phyloP scores from a whole-genome alignment of 2,329 filamentous ascomycete species.

The Balansia obtecta region DNA sequence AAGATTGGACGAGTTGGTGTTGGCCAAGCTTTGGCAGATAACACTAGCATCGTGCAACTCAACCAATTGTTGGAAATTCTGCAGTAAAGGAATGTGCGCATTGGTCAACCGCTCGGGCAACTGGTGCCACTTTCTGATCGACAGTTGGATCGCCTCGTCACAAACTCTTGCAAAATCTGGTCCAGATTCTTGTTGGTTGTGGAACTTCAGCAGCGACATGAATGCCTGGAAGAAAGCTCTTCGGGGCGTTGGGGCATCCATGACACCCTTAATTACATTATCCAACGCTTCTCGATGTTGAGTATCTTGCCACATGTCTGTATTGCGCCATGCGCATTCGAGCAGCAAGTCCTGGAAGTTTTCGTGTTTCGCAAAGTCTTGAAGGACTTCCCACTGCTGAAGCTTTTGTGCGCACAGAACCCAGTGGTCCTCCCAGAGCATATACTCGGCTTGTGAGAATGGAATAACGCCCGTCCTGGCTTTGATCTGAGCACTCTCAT shows the following conservation, averaged over 20 bases:
- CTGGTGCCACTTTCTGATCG: constrained; percentile 97
- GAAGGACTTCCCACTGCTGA: constrained; percentile 96
- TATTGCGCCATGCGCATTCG: constrained; percentile 90
- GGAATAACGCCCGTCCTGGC: constrained; percentile 91
- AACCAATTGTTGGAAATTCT: constrained; percentile 96
- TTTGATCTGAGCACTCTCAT: constrained; percentile 94
- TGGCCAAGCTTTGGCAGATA: constrained; percentile 81
- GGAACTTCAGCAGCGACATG: constrained; percentile 88
- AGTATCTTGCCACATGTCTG: constrained; percentile 84
- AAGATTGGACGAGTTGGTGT: constrained; percentile 73
- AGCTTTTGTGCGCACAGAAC: constrained; percentile 94
- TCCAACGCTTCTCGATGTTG: constrained; percentile 85
- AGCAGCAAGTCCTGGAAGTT: constrained; percentile 94
- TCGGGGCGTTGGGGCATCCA: constrained; percentile 89
- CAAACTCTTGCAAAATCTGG: constrained; percentile 81
- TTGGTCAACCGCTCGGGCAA: constrained; percentile 88
- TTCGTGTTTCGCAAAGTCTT: constrained; percentile 97
- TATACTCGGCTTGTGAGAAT: constrained; percentile 94
- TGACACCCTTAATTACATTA: constrained; percentile 88
- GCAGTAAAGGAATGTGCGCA: constrained; percentile 84
- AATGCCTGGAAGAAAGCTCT: constrained; percentile 97
- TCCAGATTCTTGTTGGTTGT: constrained; percentile 69
- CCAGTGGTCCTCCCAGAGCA: constrained; percentile 99
- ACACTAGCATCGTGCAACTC: constrained; percentile 96
- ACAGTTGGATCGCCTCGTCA: constrained; percentile 93